Evolutionary conservation across 768 basidiomycete genomes (phyloP), one percentile per base, ranked within the genome.

Genomic region (Russula lepida): DNA sequence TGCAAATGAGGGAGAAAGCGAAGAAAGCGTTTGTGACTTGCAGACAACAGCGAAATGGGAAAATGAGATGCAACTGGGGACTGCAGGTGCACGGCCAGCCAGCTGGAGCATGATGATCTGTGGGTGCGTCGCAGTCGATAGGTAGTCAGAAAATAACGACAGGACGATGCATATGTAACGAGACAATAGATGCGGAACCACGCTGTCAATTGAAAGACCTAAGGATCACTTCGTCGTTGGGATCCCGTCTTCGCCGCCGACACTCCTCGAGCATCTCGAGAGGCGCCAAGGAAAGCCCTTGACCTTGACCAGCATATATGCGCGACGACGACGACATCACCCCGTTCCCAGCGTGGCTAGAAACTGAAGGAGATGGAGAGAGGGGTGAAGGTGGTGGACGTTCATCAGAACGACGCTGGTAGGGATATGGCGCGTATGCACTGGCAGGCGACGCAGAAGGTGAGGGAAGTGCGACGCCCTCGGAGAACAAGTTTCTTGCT

Each of bases 271-370:
- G 62, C 3, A 30, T 13, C 19, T 54, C 62, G 15, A 65, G 51
- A 43, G 64, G 64, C 30, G 64, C 64, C 30, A 65, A 58, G 7
- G 48, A 25, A 13, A 65, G 64, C 13, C 57, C 62, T 19, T 41
- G 48, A 13, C 27, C 35, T 47, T 25, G 47, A 28, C 32, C 5
- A 11, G 39, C 8, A 23, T 27, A 54, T 3, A 51, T 33, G n/a
- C 50, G 51, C 21, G 62, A 43, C n/a, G 59, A 44, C 25, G 47
- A 12, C 23, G 7, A 11, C 33, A 9, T 12, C 21, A 15, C 13
- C 21, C 46, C 56, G 37, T 25, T 53, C 4, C 48, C 15, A 4
- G 21, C 19, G 27, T 54, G 33, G 43, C 33, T 30, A 6, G n/a
- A 15, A 23, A n/a, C 25, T 48, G 59, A 35, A 19, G 50, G 41